Evolutionary conservation across 768 basidiomycete species (phyloP).

Genomic region (Boletellus ananas): DNA sequence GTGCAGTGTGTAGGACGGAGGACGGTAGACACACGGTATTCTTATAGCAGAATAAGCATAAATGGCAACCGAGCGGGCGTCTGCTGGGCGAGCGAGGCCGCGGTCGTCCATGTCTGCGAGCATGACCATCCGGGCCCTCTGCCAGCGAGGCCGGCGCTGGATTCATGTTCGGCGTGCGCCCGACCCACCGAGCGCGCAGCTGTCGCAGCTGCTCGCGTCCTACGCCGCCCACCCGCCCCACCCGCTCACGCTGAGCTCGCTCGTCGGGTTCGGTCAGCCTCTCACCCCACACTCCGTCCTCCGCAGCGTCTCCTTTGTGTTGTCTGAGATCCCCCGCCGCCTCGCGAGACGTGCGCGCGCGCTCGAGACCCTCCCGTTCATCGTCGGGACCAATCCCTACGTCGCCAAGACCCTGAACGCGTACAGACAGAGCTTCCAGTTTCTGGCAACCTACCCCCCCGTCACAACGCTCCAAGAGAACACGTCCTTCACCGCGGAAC

Average conservation of each 20-base stretch:
- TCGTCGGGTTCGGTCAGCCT: conserved; percentile 75
- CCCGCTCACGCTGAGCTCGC: conserved; percentile 65
- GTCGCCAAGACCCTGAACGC: conserved; percentile 67
- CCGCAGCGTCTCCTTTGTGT: conserved; percentile 67
- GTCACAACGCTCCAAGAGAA: conserved; percentile 71
- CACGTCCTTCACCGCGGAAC: conserved; percentile 56
- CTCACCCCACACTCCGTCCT: conserved; percentile 67
- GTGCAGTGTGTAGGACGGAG: conserved; percentile 7
- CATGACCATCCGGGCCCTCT: not conserved
- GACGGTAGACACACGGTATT: conserved; percentile 20
- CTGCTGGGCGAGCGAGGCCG: not conserved
- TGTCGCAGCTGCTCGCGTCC: conserved; percentile 57
- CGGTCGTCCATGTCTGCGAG: too few relatives aligned
- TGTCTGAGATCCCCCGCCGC: conserved; percentile 73
- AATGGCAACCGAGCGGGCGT: not conserved
- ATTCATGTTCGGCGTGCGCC: conserved; percentile 40
- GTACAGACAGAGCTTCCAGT: conserved; percentile 66
- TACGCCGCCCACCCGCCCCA: conserved; percentile 62
- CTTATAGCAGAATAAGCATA: not conserved
- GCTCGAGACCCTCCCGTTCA: conserved; percentile 76
- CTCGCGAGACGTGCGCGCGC: conserved; percentile 72
- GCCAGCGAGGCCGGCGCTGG: conserved; percentile 3
- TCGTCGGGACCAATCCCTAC: conserved; percentile 87
- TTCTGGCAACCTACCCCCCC: conserved; percentile 62
- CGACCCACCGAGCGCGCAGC: conserved; percentile 47